Percentiles rank a stretch among this genome's conserved stretches.
phyloP scores from a whole-genome alignment of 495 filamentous ascomycete species.

The Talaromyces ruber region DNA sequence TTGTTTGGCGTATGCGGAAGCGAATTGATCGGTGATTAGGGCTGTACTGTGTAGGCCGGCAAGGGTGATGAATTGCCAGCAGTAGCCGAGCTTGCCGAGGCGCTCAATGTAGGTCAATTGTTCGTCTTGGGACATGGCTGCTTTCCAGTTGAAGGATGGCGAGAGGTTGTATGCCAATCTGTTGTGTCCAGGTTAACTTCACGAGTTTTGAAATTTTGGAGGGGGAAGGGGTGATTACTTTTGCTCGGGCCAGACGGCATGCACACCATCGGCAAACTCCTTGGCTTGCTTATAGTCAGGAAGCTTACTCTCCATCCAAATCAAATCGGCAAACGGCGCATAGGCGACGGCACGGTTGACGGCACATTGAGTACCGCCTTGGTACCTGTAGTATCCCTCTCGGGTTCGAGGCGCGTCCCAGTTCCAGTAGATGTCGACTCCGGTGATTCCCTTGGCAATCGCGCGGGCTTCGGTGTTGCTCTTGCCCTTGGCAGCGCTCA shows the following conservation, averaged over 20 bases:
- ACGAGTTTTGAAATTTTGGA: too few species aligned
- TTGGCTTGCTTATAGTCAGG: slow-evolving; percentile 88
- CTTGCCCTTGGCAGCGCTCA: slow-evolving; percentile 64
- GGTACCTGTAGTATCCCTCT: slow-evolving; percentile 88
- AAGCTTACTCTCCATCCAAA: slow-evolving; percentile 99
- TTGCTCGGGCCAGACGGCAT: slow-evolving; percentile 90
- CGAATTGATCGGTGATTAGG: slow-evolving; percentile 80
- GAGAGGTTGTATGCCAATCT: slow-evolving; percentile 95
- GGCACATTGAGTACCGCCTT: slow-evolving; percentile 85
- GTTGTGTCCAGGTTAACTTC: neutral
- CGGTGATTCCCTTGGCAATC: slow-evolving; percentile 74
- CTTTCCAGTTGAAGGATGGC: slow-evolving; percentile 99
- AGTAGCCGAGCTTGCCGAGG: slow-evolving; percentile 82
- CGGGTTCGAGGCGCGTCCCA: slow-evolving; percentile 88
- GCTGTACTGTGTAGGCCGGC: slow-evolving; percentile 96
- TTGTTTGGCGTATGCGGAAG: slow-evolving; percentile 65
- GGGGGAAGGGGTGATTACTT: slow-evolving; percentile 60
- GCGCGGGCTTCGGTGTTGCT: slow-evolving; percentile 74
- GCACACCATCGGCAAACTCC: slow-evolving; percentile 91
- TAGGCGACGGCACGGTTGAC: slow-evolving; percentile 88
- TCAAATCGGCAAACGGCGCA: slow-evolving; percentile 87
- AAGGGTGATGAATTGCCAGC: slow-evolving; percentile 99
- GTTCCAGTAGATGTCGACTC: slow-evolving; percentile 79
- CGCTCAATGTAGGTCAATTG: slow-evolving; percentile 96
- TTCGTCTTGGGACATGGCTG: slow-evolving; percentile 85